Evolutionary conservation across 2,329 filamentous ascomycete species (phyloP), one percentile per base, ranked within the genome.

Genomic region (Boeremia lycopersici): DNA sequence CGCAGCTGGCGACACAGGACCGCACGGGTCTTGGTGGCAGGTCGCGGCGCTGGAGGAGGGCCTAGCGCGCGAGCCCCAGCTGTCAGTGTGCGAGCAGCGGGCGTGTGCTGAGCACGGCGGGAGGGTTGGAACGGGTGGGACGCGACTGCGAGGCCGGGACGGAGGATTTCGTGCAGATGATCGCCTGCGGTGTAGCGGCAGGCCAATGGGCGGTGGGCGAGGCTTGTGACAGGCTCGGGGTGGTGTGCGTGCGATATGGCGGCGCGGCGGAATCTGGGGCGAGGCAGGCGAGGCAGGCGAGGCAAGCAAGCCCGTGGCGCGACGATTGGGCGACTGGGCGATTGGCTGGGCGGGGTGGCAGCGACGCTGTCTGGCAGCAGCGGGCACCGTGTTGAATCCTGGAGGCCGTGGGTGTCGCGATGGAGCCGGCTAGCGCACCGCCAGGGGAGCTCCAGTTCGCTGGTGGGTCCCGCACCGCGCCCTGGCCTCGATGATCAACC

Each of bases 151-250:
- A 63, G 58, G 48, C 61, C 67, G 69, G 69, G 58, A 63, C 71
- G 78, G 77, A 78, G 74, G 77, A 79, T 80, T 76, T 73, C 75
- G 76, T 81, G 79, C 79, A 81, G 79, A 81, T 81, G 79, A 81
- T 81, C 76, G 77, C 71, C 62, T 63, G 62, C 52, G 57, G 61
- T 54, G 60, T 44, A 51, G 52, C n/a, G 60, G 51, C 57, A 51
- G 61, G 56, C 49, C 70, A 75, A 73, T 75, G 71, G 61, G 67
- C 64, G 63, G 62, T 65, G 52, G 65, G 48, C 68, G 71, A 72
- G 70, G 55, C 56, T 73, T 75, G 73, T 76, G 74, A 76, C 68
- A 56, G 59, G 50, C 47, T 26, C 52, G 38, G 45, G 48, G 38
- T 44, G 46, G 42, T 49, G 56, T 56, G 53, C 49, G 45, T 58